Evolutionary conservation across 2,329 filamentous ascomycete genomes (phyloP).

Genomic region (Chaetomiaceae sp.): DNA sequence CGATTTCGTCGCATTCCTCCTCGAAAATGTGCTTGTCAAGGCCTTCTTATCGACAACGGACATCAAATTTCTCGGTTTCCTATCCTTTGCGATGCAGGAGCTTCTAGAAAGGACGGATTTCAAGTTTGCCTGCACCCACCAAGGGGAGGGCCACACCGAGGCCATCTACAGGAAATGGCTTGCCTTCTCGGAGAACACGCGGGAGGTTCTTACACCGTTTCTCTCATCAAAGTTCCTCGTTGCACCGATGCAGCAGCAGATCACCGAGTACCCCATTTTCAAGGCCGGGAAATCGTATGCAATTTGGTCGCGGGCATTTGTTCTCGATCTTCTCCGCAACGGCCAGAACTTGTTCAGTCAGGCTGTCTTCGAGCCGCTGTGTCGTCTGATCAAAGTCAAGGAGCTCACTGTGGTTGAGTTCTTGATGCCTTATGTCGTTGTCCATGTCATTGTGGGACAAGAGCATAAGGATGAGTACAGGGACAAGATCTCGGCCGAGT

Average conservation of each 20-base stretch:
- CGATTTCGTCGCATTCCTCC: conserved; percentile 76
- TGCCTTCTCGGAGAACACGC: conserved; percentile 66
- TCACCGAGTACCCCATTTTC: conserved; percentile 73
- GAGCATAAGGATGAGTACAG: conserved; percentile 37
- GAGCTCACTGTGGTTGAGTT: conserved; percentile 84
- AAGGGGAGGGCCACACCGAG: conserved; percentile 43
- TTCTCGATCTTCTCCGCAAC: conserved; percentile 74
- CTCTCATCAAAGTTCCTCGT: conserved; percentile 77
- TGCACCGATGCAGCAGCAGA: conserved; percentile 50
- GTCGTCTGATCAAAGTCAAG: conserved; percentile 75
- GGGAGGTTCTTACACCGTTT: conserved; percentile 82
- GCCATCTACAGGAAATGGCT: conserved; percentile 69
- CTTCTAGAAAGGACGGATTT: conserved; percentile 74
- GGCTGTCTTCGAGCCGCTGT: conserved; percentile 74
- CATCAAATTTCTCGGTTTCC: conserved; percentile 77
- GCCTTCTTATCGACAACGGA: conserved; percentile 89
- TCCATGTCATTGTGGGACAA: conserved; percentile 76
- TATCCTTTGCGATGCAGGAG: conserved; percentile 93
- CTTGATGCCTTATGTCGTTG: conserved; percentile 75
- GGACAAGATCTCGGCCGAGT: conserved; percentile 61
- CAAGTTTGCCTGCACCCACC: conserved; percentile 45
- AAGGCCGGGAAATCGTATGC: conserved; percentile 60
- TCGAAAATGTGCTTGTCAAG: conserved; percentile 83
- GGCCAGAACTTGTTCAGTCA: conserved; percentile 67
- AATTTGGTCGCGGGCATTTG: conserved; percentile 75